Conservation (phyloP, 805 yeast species). For the Blastobotrys mokoenaii region DNA sequence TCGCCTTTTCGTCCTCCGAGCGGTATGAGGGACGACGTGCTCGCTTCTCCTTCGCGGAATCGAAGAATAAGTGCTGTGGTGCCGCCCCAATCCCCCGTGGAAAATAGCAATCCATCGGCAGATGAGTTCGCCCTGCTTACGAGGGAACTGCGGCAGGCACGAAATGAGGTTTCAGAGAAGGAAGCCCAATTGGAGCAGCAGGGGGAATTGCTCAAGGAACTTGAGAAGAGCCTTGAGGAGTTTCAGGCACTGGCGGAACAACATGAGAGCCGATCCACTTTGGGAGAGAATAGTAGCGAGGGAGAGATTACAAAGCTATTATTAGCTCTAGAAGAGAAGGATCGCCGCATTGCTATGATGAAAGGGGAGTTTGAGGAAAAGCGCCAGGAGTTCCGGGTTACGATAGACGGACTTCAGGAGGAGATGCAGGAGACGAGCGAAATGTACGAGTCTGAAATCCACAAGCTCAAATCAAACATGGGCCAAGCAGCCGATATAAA, state of each 20-base stretch:
- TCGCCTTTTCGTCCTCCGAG: background rate
- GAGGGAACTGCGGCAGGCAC: slow-evolving; percentile 17
- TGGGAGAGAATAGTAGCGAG: slow-evolving; percentile 19
- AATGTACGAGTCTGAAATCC: slow-evolving; percentile 18
- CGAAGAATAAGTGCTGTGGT: background rate
- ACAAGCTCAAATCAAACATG: slow-evolving; percentile 13
- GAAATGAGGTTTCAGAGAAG: slow-evolving; percentile 11
- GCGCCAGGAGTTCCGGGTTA: slow-evolving; percentile 26
- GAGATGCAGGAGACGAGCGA: slow-evolving; percentile 19
- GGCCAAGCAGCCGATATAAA: slow-evolving; percentile 18
- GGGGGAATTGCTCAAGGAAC: slow-evolving; percentile 37
- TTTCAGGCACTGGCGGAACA: slow-evolving; percentile 17
- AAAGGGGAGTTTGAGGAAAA: slow-evolving; percentile 23
- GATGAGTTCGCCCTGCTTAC: slow-evolving; percentile 13
- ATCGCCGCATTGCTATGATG: slow-evolving; percentile 21
- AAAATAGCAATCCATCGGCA: background rate
- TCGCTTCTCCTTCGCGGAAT: background rate
- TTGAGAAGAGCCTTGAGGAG: slow-evolving; percentile 41
- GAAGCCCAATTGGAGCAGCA: slow-evolving; percentile 36
- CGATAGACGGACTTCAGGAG: slow-evolving; percentile 21
- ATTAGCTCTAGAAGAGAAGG: slow-evolving; percentile 19
- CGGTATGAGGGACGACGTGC: background rate
- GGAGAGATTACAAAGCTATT: slow-evolving; percentile 21
- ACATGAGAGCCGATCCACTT: slow-evolving; percentile 12
- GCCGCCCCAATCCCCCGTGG: background rate